Conservation (phyloP, 192 early-diverging fungal genomes). For the Fimicolochytrium jonesii region DNA sequence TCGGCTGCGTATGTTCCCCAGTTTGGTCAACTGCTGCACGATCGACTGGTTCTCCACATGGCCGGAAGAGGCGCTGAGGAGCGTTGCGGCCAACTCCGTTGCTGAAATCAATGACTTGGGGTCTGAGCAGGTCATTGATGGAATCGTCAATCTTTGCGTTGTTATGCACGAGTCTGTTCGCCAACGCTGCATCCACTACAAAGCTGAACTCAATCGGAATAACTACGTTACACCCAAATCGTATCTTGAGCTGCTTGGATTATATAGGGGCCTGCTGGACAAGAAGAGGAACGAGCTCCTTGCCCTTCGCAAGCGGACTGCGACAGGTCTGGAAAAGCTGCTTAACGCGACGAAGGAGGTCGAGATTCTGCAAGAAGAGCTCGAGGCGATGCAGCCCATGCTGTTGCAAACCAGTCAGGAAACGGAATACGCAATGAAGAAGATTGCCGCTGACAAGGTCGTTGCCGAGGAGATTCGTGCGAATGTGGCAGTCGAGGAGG, state of each 20-base stretch:
- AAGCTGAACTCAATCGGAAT: constrained; percentile 51
- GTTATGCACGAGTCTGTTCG: constrained; percentile 58
- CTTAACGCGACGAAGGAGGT: constrained; percentile 58
- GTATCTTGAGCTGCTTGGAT: constrained; percentile 55
- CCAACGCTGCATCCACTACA: constrained; percentile 48
- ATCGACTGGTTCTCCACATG: constrained; percentile 67
- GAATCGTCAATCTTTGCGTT: constrained; percentile 55
- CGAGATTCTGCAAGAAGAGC: constrained; percentile 59
- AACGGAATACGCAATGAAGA: constrained; percentile 59
- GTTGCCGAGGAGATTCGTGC: constrained; percentile 60
- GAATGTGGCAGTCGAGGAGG: constrained; percentile 50
- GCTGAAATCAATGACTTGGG: constrained; percentile 55
- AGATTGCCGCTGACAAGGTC: constrained; percentile 58
- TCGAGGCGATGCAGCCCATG: constrained; percentile 63
- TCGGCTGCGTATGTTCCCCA: constrained; percentile 58
- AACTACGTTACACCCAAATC: constrained; percentile 65
- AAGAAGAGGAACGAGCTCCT: constrained; percentile 55
- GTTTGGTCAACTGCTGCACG: constrained; percentile 61
- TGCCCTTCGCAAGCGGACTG: constrained; percentile 47
- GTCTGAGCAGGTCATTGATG: constrained; percentile 55
- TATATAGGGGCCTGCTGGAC: constrained; percentile 54
- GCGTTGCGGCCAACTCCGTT: constrained; percentile 54
- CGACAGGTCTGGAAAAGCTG: constrained; percentile 58
- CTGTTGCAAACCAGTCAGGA: constrained; percentile 58
- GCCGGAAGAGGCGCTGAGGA: constrained; percentile 57